Evolutionary conservation across 257 asterid species (phyloP), one percentile per base, ranked within the genome.

Genomic region (Jacaranda copaia): DNA sequence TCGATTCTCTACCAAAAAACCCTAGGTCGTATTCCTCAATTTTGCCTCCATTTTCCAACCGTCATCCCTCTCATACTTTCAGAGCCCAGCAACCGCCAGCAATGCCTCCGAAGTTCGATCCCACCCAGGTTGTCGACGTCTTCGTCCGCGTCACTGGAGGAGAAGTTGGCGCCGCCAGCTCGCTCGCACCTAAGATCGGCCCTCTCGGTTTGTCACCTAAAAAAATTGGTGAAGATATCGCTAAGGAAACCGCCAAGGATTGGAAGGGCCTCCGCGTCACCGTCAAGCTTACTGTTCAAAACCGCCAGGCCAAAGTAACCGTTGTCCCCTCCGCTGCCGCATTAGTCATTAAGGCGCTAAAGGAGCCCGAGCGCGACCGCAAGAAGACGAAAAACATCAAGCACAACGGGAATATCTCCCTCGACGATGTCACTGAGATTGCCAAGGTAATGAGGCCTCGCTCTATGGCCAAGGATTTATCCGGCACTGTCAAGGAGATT

Each of bases 91-190:
- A 79, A 19, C 80, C 8, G 73, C 42, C 39, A 16, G 72, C 82
- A 77, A 89, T 91, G 93, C 93, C 94, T 80, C 93, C 93, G 58
- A 89, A 87, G 84, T 91, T 89, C 80, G 94, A 89, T 85, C 95
- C 95, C 0, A 8, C 87, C 1, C 93, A 88, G 83, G 93, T 91
- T 16, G 90, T 91, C 32, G 92, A 91, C 79, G 97, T 91, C 4
- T 91, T 56, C 81, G 93, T 91, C 81, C 92, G 95, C 45, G 91
- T 89, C 45, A 89, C 97, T 70, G 95, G 93, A 52, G 91, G 94
- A 0, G 93, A 91, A 70, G 93, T 91, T 56, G 94, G 94, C 3
- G 93, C 96, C 0, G 94, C 94, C 11, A 82, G 88, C 42, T 89
- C 94, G 0, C 95, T 91, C 43, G 94, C 97, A 6, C 96, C 96